Evolutionary conservation across 371 early-diverging fungal species (phyloP), one percentile per base, ranked within the genome.

Genomic region (Haplosporangium sp.): DNA sequence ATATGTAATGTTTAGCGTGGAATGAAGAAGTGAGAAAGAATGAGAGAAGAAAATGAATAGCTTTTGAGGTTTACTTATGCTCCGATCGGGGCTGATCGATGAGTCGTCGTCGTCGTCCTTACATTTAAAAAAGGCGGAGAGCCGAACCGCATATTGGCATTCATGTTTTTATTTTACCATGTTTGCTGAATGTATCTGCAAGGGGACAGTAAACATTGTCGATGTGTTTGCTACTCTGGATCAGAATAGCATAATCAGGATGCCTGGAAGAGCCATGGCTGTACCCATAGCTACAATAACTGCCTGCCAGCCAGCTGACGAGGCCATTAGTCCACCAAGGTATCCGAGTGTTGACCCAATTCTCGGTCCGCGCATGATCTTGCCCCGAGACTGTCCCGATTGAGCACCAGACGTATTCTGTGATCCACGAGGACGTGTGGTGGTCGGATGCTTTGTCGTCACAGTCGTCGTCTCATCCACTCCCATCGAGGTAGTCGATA

Each of bases 401-500:
- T 62, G 56, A 0, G 66, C 69, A 0, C 75, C 75, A 0, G 75
- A 69, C 5, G 70, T 66, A 7, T 54, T 68, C 10, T 45, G 42
- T 13, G 69, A 8, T 5, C 18, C 14, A 13, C 41, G 60, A 13
- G 62, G 5, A 11, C 50, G 77, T 11, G 75, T 69, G 18, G 64
- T 59, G n/a, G 72, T 55, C 18, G 77, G 72, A n/a, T 67, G 63
- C 61, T 67, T 51, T 1, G 80, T 79, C 64, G 73, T 12, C 5
- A 66, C 67, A 6, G 80, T 79, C 4, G 73, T 73, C 0, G 69
- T 79, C 0, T 69, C 65, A 37, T 79, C 80, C 0, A 47, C 6
- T 0, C 73, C 80, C 5, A 73, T 66, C 14, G 63, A 65, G 29
- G 80, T 79, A 16, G 66, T 65, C 5, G 79, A 72, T 8, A 77